Evolutionary conservation across 1,284 basidiomycete species (phyloP), one percentile per base, ranked within the genome.

Genomic region (Pyrrhoderma lamaoense): DNA sequence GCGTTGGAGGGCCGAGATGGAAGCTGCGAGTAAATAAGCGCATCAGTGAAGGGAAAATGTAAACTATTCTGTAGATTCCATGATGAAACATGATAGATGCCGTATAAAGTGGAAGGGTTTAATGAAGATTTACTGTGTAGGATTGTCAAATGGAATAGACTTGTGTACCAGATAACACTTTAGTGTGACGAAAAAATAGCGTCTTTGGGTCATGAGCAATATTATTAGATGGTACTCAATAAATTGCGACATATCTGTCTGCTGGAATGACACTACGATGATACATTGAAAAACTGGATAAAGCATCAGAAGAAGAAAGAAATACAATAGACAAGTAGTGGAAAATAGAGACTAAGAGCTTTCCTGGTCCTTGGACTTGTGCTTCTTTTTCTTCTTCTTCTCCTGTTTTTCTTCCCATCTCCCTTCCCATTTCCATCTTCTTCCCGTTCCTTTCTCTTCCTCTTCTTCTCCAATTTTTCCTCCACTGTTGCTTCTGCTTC

Each of bases 1-100:
- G 61, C 74, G 81, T 52, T 94, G 91, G 91, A 76, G 83, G 56
- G 68, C 71, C 56, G 72, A 84, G 61, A 84, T 90, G 66, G 80
- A 85, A 53, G 75, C 38, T 35, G 51, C 11, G 27, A 31, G 11
- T 31, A 5, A 11, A 11, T 31, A 31, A 11, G 27, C 7, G 27
- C 11, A 31, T 31, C 11, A 11, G 11, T 31, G 27, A 5, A 5
- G 27, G 27, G 23, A 35, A 35, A 18, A 27, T 36, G 34, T 49
- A 48, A 34, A 40, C 8, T 40, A 14, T n/a, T n/a, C n/a, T n/a
- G n/a, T n/a, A n/a, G n/a, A n/a, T n/a, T n/a, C n/a, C n/a, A n/a
- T n/a, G n/a, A n/a, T n/a, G n/a, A n/a, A n/a, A n/a, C n/a, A n/a
- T n/a, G n/a, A n/a, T n/a, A n/a, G n/a, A n/a, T n/a, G n/a, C n/a